A percentile compares a stretch with the other conserved stretches of the same genome.
These are phyloP conservation scores for Alectoria sarmentosa DNA, from an alignment of 495 filamentous ascomycete genomes.

Conservation along the genomic window DNA sequence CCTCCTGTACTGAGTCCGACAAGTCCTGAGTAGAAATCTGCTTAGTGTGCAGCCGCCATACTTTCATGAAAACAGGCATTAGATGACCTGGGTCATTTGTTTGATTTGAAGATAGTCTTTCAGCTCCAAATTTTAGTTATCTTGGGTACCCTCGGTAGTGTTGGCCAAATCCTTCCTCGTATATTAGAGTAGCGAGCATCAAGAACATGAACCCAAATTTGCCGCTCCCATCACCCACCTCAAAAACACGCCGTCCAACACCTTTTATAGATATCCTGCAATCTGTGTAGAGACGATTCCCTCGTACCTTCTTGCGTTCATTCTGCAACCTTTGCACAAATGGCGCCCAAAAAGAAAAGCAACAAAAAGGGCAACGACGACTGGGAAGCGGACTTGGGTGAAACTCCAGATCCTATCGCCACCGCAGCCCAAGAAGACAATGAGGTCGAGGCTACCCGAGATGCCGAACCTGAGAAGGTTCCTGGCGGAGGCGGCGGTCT, in stretches of 20 bases:
- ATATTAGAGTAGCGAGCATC: conserved; percentile 11
- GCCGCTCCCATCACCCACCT: not conserved
- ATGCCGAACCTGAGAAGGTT: conserved; percentile 39
- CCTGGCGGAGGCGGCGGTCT: conserved; percentile 59
- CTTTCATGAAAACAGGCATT: too few species aligned
- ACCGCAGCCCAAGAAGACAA: conserved; percentile 43
- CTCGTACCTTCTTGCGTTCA: not conserved
- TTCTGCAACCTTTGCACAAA: conserved; percentile 28
- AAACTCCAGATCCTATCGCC: conserved; percentile 49
- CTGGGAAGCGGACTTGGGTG: conserved; percentile 95
- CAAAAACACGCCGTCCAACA: not conserved
- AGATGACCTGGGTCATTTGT: not conserved
- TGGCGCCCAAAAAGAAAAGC: conserved; percentile 94
- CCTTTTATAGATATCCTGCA: not conserved
- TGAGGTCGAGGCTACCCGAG: conserved; percentile 39
- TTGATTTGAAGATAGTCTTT: not conserved
- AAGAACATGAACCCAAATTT: conserved; percentile 10
- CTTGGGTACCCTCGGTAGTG: not conserved
- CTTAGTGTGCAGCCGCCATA: not conserved
- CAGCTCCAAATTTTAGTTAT: not conserved
- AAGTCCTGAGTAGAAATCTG: not conserved
- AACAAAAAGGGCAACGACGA: conserved; percentile 83
- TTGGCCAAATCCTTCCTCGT: not conserved
- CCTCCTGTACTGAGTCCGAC: not conserved
- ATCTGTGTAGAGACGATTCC: not conserved